Base-by-base conservation (phyloP, 2,329 filamentous ascomycete species). In the Magnaporthiopsis rhizophila region DNA sequence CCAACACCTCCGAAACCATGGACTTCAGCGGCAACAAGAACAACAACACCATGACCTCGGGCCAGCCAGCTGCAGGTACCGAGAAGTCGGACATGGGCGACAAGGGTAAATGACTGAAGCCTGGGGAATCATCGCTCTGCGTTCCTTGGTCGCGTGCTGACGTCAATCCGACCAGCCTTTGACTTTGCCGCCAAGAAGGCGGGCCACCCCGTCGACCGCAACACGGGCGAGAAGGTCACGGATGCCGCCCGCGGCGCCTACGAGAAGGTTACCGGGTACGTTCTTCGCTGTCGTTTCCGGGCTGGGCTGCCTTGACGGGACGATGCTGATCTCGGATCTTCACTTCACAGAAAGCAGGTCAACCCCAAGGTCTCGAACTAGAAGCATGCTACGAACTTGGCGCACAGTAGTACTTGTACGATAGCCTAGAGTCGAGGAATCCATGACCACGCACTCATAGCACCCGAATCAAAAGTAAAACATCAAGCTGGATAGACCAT, bases 181-280 rank as follows among this genome's bases (percentile, higher is more conserved):
- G 68, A 69, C 62, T 66, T 69, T 32, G 13, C 69, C 1, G 32
- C 69, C 65, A 71, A 71, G 67, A 71, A 71, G 68, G 36, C 69
- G 1, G 70, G 70, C 65, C 69, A 69, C 65, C 45, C 53, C 8
- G 53, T 71, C 28, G 64, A 69, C 66, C 62, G 61, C 61, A 64
- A 67, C 59, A 71, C 69, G 13, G 62, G 66, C 61, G 73, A 75
- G 71, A 74, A 74, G 70, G 72, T 74, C 66, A 75, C 74, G 58
- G 73, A 75, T 62, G 70, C 67, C 13, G 67, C 69, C 9, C 75
- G 77, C 24, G 64, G 65, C 21, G 65, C 67, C 21, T 75, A 74
- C 65, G 76, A 79, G 72, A 78, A 78, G 72, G 50, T 68, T 6
- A 76, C 76, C 32, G 77, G 76, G 74, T 77, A 70, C 62, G 71